Evolutionary conservation across 2,329 filamentous ascomycete species (phyloP).

Genomic region (Verticillium longisporum): DNA sequence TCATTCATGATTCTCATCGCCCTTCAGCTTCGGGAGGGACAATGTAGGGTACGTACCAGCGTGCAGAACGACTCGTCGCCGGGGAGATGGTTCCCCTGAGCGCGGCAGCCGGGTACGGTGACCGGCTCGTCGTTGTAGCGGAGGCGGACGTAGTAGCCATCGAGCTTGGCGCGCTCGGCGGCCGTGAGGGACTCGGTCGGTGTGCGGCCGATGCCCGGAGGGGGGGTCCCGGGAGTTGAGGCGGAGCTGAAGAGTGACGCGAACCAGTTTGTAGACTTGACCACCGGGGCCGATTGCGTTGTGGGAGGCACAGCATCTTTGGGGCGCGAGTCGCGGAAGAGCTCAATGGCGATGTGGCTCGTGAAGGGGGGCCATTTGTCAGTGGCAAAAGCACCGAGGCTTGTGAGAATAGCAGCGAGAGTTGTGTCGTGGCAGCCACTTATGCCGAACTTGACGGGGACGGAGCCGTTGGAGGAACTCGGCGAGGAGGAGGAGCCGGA

Average conservation of each 20-base stretch:
- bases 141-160: slow-evolving; percentile 80
- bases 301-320: neutral
- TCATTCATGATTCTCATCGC: no score
- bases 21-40: no score
- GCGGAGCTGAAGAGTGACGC: slow-evolving; percentile 20
- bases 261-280: slow-evolving; percentile 22
- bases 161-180: slow-evolving; percentile 45
- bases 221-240: slow-evolving; percentile 20
- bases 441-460: slow-evolving; percentile 64
- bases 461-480: neutral
- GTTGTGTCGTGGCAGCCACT: slow-evolving; percentile 93
- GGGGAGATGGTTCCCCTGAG: slow-evolving; percentile 71
- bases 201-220: slow-evolving; percentile 53
- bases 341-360: slow-evolving; percentile 82
- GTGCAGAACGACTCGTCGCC: slow-evolving; percentile 90
- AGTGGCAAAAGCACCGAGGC: slow-evolving; percentile 69
- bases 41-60: slow-evolving; percentile 45
- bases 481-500: slow-evolving; percentile 13
- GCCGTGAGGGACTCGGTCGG: slow-evolving; percentile 47
- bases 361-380: slow-evolving; percentile 88
- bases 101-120: slow-evolving; percentile 72
- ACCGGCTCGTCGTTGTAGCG: slow-evolving; percentile 86
- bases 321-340: slow-evolving; percentile 57
- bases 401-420: slow-evolving; percentile 69
- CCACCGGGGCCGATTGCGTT: slow-evolving; percentile 1